A percentile compares a stretch with the other conserved stretches of the same genome.
Evolutionary conservation across 306 rosid species (phyloP).

Genomic region (apple (Malus domestica)): DNA sequence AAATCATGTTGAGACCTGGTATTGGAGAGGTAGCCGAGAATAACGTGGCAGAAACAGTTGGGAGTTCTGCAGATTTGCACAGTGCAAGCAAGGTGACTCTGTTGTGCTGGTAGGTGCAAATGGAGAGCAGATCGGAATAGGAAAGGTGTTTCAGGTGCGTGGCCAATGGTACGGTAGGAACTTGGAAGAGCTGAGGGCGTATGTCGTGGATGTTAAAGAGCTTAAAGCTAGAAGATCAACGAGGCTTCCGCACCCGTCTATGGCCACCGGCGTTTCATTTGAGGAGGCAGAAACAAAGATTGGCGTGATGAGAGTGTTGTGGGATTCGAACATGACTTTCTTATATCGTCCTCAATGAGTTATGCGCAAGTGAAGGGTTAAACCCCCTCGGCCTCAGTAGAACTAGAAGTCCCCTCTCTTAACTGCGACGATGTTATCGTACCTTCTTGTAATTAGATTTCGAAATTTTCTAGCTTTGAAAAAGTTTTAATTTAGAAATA

Average conservation of each 20-base stretch:
- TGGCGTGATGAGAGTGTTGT: constrained; percentile 71
- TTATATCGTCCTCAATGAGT: constrained; percentile 28
- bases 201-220: constrained; percentile 60
- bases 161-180: constrained; percentile 66
- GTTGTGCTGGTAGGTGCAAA: constrained; percentile 34
- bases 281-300: constrained; percentile 60
- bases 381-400: background rate
- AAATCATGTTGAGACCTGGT: constrained; percentile 22
- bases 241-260: constrained; percentile 57
- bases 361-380: background rate
- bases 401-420: background rate
- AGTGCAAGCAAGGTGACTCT: constrained; percentile 48
- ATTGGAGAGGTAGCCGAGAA: constrained; percentile 23
- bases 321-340: constrained; percentile 56
- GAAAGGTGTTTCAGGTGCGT: constrained; percentile 49
- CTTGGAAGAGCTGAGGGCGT: constrained; percentile 46
- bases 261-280: constrained; percentile 56
- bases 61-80: constrained; percentile 33
- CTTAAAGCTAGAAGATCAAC: constrained; percentile 47
- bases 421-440: background rate
- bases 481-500: no score
- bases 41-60: constrained; percentile 26
- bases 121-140: constrained; percentile 60
- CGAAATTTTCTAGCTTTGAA: no score
- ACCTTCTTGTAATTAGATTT: background rate